Conservation (phyloP, 129 eudicot genomes). For the Logfia minima region DNA sequence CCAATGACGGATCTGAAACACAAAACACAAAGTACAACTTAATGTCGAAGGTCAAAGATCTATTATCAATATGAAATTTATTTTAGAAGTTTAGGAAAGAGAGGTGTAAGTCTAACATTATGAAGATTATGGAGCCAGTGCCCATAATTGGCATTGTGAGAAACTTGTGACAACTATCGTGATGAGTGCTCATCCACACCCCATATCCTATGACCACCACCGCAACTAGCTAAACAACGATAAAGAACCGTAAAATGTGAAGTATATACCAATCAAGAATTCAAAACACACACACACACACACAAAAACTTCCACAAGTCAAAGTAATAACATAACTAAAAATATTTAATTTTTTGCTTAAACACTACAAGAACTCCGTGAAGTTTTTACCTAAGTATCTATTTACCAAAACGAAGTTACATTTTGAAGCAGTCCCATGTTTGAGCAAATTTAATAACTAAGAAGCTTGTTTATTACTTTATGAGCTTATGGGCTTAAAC, state of each 20-base stretch:
- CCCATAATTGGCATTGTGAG: conserved; percentile 77
- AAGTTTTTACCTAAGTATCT: background rate
- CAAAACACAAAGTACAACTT: conserved; percentile 15
- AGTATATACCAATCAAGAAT: background rate
- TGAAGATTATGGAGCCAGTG: conserved; percentile 66
- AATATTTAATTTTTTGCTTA: background rate
- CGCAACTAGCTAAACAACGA: conserved; percentile 57
- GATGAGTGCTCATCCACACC: conserved; percentile 87
- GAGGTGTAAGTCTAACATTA: conserved; percentile 46
- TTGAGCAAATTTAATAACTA: background rate
- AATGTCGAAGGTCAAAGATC: background rate
- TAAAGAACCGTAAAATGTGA: conserved; percentile 16
- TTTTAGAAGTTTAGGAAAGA: background rate
- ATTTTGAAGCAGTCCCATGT: background rate
- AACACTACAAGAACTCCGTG: conserved; percentile 12
- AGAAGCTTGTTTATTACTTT: background rate
- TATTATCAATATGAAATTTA: background rate
- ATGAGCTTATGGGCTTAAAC: background rate
- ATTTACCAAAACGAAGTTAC: background rate
- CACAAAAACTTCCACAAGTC: background rate
- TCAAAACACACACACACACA: too few species aligned
- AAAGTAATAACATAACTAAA: conserved; percentile 2
- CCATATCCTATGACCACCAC: conserved; percentile 78
- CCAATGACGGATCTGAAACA: conserved; percentile 75
- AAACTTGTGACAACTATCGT: conserved; percentile 72